Base-by-base conservation (phyloP, 495 filamentous ascomycete species). In the Eremomyces bilateralis region DNA sequence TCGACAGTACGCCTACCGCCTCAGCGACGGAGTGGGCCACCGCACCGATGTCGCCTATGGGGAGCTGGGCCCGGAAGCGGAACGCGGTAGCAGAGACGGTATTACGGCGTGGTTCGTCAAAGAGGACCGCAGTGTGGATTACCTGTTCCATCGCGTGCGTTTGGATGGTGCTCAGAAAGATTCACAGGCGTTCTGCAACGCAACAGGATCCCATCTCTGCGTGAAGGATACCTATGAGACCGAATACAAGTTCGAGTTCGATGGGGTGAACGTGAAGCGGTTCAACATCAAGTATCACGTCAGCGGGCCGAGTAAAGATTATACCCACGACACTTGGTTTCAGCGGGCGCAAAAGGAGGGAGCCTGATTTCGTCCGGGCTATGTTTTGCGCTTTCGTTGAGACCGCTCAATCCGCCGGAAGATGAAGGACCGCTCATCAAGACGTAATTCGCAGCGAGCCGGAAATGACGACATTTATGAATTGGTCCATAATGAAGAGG, bases 31-130 rank as follows among this genome's bases (percentile, higher is more conserved):
- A n/a, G n/a, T n/a, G n/a, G n/a, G n/a, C n/a, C n/a, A n/a, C n/a
- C 34, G 15, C 3, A 53, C 38, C 5, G 6, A 17, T 17, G 30
- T 17, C 8, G n/a, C n/a, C n/a, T n/a, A n/a, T n/a, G n/a, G n/a
- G n/a, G n/a, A n/a, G n/a, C n/a, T n/a, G n/a, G n/a, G n/a, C n/a
- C n/a, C n/a, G n/a, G n/a, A n/a, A n/a, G n/a, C n/a, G n/a, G n/a
- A n/a, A n/a, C n/a, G n/a, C n/a, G n/a, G n/a, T n/a, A 13, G n/a
- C 1, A 20, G 20, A 1, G 70, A 76, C 42, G 50, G 42, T 40
- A 49, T 79, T n/a, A 68, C 62, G 20, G 65, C 69, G 13, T 80
- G 73, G 73, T 79, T 77, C 37, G 65, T 65, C 24, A 71, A 66
- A 43, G 59, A 63, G 13, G 67, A 76, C 28, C 35, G 50, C 28